phyloP scores from a whole-genome alignment of 2,329 filamentous ascomycete genomes.

The Fusarium gaditjirri region DNA sequence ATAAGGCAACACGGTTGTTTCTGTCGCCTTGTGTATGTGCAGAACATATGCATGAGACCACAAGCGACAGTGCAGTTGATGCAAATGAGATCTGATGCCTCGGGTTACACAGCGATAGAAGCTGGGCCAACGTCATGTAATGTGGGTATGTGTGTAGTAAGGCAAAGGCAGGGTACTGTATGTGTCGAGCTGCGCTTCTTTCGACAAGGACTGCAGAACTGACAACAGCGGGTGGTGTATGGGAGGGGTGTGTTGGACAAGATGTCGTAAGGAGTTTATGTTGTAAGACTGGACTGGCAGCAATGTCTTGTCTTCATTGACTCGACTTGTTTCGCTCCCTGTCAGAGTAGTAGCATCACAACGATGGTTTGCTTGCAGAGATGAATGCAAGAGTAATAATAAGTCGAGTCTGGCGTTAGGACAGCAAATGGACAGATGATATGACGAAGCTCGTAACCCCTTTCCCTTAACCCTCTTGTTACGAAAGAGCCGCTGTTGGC shows the following conservation, averaged over 20 bases:
- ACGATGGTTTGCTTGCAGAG: conserved; percentile 23
- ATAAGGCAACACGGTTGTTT: conserved; percentile 31
- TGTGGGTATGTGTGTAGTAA: background rate
- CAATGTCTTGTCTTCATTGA: background rate
- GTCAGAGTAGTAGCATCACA: conserved; percentile 25
- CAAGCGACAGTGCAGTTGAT: conserved; percentile 15
- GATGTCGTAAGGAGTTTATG: conserved; percentile 34
- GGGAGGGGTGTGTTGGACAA: conserved; percentile 31
- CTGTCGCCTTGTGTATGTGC: conserved; percentile 29
- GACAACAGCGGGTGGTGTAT: conserved; percentile 5
- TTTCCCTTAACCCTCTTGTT: conserved; percentile 16
- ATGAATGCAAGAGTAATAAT: background rate
- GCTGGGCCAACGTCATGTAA: conserved; percentile 34
- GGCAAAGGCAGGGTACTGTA: background rate
- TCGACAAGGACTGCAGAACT: conserved; percentile 18
- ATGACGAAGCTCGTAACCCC: conserved; percentile 20
- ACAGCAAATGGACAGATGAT: conserved; percentile 14
- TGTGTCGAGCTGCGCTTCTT: conserved; percentile 5
- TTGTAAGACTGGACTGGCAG: conserved; percentile 15
- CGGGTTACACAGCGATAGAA: conserved; percentile 33
- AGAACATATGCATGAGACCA: conserved; percentile 16
- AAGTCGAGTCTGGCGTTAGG: background rate
- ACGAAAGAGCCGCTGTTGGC: conserved; percentile 30
- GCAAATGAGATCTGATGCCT: conserved; percentile 35
- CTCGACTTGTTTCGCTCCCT: conserved; percentile 16